Evolutionary conservation across 495 filamentous ascomycete species (phyloP), one percentile per base, ranked within the genome.

Genomic region (Podospora appendiculata): DNA sequence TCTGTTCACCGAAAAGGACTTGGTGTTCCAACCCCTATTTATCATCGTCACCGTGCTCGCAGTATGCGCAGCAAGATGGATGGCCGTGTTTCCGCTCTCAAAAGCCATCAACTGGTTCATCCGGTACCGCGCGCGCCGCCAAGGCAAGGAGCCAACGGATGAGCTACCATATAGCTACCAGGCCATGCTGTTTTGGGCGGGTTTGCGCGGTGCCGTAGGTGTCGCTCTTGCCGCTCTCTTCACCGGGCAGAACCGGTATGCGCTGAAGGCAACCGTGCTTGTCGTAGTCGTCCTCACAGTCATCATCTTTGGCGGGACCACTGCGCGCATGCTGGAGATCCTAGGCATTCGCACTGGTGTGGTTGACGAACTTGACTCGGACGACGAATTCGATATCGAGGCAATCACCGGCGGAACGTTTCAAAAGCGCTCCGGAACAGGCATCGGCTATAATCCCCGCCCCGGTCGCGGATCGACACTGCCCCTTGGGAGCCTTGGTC

Each of bases 301-400:
- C 53, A 97, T 98, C 61, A 95, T 98, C 42, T 98, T 98, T 61
- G 93, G 93, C 40, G 94, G 93, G 38, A 98, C 94, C 17, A 98
- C 93, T 1, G 89, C 93, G n/a, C 86, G 94, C 45, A 97, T 98
- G 93, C 74, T 98, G 32, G 93, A 98, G 66, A 98, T 98, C 52
- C 70, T 96, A 40, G 86, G 88, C 11, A 97, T 98, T 56, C 79
- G 88, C 53, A 98, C 92, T 5, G 94, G 94, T 3, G 93, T 97
- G 13, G 87, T 95, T 2, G 93, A 98, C 59, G 93, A 98, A 67
- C 81, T 94, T 36, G 93, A 98, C 60, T 94, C 87, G 6, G 93
- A 98, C 62, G 93, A 98, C 65, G 93, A 98, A 62, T 98, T 98
- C 58, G 93, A 98, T 62, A 98, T 96, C 51, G 93, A 98, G 65